These are phyloP conservation scores for Podaxis mareebaensis DNA, from an alignment of 768 basidiomycete genomes.

Conservation along the genomic window DNA sequence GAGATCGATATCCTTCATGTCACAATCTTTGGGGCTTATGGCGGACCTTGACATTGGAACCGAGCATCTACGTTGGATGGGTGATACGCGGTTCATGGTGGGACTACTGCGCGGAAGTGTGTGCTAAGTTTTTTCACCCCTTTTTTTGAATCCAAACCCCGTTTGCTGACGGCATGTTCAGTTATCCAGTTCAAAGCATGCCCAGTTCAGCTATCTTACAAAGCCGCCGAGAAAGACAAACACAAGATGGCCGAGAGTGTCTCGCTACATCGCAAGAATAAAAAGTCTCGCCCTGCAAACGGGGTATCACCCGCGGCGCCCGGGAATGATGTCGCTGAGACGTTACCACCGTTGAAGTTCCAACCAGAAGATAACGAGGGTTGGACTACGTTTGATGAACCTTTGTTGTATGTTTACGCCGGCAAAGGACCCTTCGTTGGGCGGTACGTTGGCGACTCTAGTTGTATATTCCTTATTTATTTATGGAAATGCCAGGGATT, in stretches of 20 bases:
- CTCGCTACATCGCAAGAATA: slow-evolving; percentile 35
- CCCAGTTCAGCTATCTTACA: slow-evolving; percentile 69
- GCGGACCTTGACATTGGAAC: slow-evolving; percentile 85
- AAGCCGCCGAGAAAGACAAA: slow-evolving; percentile 72
- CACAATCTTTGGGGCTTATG: slow-evolving; percentile 81
- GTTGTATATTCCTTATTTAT: background rate
- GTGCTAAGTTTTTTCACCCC: slow-evolving; percentile 21
- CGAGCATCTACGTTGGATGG: slow-evolving; percentile 86
- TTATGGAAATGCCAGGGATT: slow-evolving; percentile 43
- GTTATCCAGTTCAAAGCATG: slow-evolving; percentile 65
- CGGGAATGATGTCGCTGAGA: slow-evolving; percentile 21
- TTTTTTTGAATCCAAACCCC: background rate
- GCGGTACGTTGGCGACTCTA: slow-evolving; percentile 38
- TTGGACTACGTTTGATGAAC: slow-evolving; percentile 74
- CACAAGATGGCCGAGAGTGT: slow-evolving; percentile 60
- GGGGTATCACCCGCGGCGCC: slow-evolving; percentile 3
- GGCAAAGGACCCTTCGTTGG: slow-evolving; percentile 80
- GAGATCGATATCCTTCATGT: slow-evolving; percentile 75
- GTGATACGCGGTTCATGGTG: slow-evolving; percentile 72
- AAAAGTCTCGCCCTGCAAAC: slow-evolving; percentile 17
- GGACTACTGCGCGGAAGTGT: slow-evolving; percentile 72
- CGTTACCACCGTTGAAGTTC: slow-evolving; percentile 49
- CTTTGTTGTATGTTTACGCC: slow-evolving; percentile 69
- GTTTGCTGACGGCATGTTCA: slow-evolving; percentile 25
- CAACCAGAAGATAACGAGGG: slow-evolving; percentile 47